Conservation (phyloP, 1,284 basidiomycete genomes). For the Mycena citricolor region DNA sequence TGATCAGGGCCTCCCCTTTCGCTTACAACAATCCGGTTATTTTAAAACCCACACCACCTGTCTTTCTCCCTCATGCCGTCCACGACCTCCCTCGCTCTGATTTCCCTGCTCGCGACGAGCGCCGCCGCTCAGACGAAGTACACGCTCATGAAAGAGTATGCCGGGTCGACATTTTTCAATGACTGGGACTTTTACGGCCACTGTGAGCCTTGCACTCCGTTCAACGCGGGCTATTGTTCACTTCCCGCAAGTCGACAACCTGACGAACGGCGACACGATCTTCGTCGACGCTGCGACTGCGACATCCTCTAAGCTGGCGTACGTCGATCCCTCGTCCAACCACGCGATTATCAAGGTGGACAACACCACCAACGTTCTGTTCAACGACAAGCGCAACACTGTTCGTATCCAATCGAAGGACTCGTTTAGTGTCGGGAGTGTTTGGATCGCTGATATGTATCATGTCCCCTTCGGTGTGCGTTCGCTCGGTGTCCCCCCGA, state of each 20-base stretch:
- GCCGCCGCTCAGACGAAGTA: conserved; percentile 38
- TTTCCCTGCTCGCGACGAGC: conserved; percentile 5
- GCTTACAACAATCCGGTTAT: no score
- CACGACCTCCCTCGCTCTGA: not conserved
- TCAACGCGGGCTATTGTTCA: not conserved
- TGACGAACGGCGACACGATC: conserved; percentile 68
- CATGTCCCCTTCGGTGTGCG: conserved; percentile 69
- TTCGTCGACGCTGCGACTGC: conserved; percentile 56
- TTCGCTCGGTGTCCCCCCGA: conserved; percentile 15
- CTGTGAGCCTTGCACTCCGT: conserved; percentile 35
- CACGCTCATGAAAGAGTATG: conserved; percentile 46
- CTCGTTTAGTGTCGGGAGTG: conserved; percentile 58
- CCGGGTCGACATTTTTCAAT: conserved; percentile 53
- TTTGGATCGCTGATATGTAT: conserved; percentile 66
- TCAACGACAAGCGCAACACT: conserved; percentile 67
- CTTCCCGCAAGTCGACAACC: conserved; percentile 52
- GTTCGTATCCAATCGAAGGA: conserved; percentile 64
- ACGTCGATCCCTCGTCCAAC: conserved; percentile 54
- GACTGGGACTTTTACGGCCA: conserved; percentile 55
- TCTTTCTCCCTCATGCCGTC: no score
- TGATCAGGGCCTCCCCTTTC: not conserved
- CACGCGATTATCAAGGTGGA: conserved; percentile 75
- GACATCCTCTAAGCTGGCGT: conserved; percentile 53
- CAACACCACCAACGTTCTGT: conserved; percentile 57
- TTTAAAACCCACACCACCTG: no score